These are phyloP conservation scores for Discostella stelligera DNA, from an alignment of 352 stramenopile species.

Conservation along the genomic window DNA sequence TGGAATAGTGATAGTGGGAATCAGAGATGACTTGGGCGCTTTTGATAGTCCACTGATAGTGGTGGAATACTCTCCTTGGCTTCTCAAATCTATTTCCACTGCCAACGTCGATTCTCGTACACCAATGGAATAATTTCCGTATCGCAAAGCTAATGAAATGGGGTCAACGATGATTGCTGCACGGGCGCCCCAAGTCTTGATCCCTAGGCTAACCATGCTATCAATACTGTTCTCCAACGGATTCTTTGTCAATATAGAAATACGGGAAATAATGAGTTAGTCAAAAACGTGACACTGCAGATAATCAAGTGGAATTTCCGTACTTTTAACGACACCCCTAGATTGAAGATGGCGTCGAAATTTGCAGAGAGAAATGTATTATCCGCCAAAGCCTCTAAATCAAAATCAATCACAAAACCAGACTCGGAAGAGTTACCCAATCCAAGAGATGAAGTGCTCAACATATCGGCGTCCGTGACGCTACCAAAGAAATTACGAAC, in stretches of 20 bases:
- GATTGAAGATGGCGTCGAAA: slow-evolving; percentile 20
- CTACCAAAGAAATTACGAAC: not conserved
- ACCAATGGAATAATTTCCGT: slow-evolving; percentile 1
- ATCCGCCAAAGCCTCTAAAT: slow-evolving; percentile 7
- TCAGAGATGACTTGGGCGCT: slow-evolving; percentile 14
- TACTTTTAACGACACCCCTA: slow-evolving; percentile 18
- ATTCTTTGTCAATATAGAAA: slow-evolving; percentile 5
- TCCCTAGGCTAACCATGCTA: slow-evolving; percentile 12
- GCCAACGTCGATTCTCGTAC: slow-evolving; percentile 36
- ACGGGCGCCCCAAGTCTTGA: slow-evolving; percentile 17
- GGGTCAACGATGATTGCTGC: slow-evolving; percentile 34
- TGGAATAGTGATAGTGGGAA: slow-evolving; percentile 23
- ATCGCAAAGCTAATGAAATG: slow-evolving; percentile 23
- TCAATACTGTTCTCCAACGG: slow-evolving; percentile 12
- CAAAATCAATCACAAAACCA: slow-evolving; percentile 2
- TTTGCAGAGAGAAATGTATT: slow-evolving; percentile 26
- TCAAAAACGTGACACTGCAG: not conserved
- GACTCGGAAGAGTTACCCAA: not conserved
- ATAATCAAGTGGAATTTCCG: slow-evolving; percentile 8
- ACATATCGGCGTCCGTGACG: not conserved
- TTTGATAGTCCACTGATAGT: slow-evolving; percentile 18
- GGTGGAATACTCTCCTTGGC: slow-evolving; percentile 25
- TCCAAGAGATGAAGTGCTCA: not conserved
- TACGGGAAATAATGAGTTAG: not conserved
- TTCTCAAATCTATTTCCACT: slow-evolving; percentile 28